Evolutionary conservation across 768 basidiomycete genomes (phyloP), one percentile per base, ranked within the genome.

Genomic region (Trametes cingulata): DNA sequence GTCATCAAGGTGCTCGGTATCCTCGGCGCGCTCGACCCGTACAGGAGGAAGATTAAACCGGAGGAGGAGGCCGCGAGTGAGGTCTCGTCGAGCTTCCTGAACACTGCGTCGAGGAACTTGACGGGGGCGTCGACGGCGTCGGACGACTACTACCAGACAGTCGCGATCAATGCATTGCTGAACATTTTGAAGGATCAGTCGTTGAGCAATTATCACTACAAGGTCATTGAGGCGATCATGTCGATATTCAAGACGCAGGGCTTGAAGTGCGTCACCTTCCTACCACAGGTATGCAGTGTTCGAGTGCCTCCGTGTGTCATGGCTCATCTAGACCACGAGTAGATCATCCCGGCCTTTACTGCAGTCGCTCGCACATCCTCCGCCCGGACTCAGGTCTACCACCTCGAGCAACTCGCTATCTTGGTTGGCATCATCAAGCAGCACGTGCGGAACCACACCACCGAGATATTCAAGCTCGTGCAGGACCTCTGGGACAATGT

Each of bases 211-310:
- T 88, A 93, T 67, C 95, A 98, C 67, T 90, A 97, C 68, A 90
- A 87, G 22, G 96, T 95, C 47, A 95, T 98, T 57, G 95, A 98
- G 71, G 95, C 95, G 1, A 90, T 99, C 66, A 98, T 98, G 93
- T 90, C 93, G 46, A 98, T 99, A 61, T 99, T 98, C 82, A 95
- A 95, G 74, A 97, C 95, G 0, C 95, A 98, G 70, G 95, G 96
- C 14, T 76, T 98, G 70, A 95, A 95, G 80, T 97, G 94, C 72
- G 95, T 96, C 19, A 85, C 91, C 1, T 98, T 98, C 75, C 76
- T 99, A 24, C 92, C 96, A 43, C 95, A 97, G 80, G 93, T 94
- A 70, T 51, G 72, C 49, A 19, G 14, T 10, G 25, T 19, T 29
- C 14, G 25, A 14, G 33, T 48, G 15, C 24, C 2, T 25, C 48